These are phyloP conservation scores for Capsella rubella DNA, from an alignment of 441 rosid genomes.

Conservation along the genomic window DNA sequence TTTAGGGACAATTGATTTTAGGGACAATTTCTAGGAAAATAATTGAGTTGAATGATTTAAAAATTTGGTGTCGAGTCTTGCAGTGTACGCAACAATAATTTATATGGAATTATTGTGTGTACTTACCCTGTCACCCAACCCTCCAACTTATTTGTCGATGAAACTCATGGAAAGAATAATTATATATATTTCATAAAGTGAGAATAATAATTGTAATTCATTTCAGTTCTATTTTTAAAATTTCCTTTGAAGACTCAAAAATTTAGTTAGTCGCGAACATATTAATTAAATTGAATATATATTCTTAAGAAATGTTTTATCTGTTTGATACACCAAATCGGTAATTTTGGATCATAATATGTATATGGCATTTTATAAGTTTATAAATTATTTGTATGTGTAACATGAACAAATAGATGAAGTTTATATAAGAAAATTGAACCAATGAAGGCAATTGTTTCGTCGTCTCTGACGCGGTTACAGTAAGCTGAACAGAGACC, in stretches of 20 bases:
- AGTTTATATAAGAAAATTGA: neutral
- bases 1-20: slow-evolving; percentile 24
- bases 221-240: neutral
- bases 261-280: neutral
- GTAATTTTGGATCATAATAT: neutral
- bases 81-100: slow-evolving; percentile 21
- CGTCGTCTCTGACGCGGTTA: slow-evolving; percentile 29
- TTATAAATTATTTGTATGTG: no score
- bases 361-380: neutral
- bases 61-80: slow-evolving; percentile 13
- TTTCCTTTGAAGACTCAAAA: neutral
- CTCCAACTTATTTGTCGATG: slow-evolving; percentile 3
- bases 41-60: slow-evolving; percentile 31
- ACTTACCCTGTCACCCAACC: neutral
- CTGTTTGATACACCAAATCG: neutral
- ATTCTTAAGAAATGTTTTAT: no score
- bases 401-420: neutral
- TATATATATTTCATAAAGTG: neutral
- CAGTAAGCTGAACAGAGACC: slow-evolving; percentile 29
- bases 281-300: no score
- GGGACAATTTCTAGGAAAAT: slow-evolving; percentile 34
- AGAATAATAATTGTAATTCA: neutral
- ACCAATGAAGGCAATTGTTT: slow-evolving; percentile 1
- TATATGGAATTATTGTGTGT: slow-evolving; percentile 14
- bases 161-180: neutral